Evolutionary conservation across 1,284 basidiomycete genomes (phyloP).

Genomic region (Sanghuangporus sanghuang): DNA sequence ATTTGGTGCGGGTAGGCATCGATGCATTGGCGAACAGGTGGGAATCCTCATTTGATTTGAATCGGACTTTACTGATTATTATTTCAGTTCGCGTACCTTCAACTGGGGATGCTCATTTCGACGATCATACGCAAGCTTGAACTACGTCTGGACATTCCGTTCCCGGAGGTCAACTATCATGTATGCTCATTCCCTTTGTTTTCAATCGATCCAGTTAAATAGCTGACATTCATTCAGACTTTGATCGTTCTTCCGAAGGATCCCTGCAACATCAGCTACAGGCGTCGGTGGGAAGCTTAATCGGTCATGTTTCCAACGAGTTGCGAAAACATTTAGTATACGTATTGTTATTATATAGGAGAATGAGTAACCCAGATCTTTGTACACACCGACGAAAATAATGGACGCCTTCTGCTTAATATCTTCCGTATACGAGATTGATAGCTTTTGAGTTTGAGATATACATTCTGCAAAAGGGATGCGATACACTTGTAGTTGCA

Average conservation of each 20-base stretch:
- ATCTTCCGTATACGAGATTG: too few relatives aligned
- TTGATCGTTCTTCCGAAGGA: constrained; percentile 67
- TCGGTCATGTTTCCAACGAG: neutral
- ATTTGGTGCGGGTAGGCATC: constrained; percentile 92
- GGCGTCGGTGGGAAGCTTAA: constrained; percentile 27
- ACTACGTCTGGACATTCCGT: constrained; percentile 56
- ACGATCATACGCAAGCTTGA: constrained; percentile 78
- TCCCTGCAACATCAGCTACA: constrained; percentile 44
- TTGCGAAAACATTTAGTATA: neutral
- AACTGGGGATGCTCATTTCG: constrained; percentile 81
- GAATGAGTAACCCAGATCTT: neutral
- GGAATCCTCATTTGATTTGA: constrained; percentile 19
- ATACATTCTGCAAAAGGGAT: too few relatives aligned
- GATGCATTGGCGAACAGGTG: constrained; percentile 92
- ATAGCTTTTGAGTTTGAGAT: too few relatives aligned
- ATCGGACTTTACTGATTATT: constrained; percentile 20
- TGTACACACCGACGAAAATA: neutral
- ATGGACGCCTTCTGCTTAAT: too few relatives aligned
- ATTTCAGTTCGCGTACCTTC: constrained; percentile 88
- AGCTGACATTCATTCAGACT: constrained; percentile 34
- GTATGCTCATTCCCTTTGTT: constrained; percentile 33
- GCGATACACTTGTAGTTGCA: too few relatives aligned
- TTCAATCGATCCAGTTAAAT: neutral
- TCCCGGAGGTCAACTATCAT: constrained; percentile 88
- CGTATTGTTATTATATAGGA: too few relatives aligned